phyloP scores from a whole-genome alignment of 345 rosid species.

The Salix purpurea region DNA sequence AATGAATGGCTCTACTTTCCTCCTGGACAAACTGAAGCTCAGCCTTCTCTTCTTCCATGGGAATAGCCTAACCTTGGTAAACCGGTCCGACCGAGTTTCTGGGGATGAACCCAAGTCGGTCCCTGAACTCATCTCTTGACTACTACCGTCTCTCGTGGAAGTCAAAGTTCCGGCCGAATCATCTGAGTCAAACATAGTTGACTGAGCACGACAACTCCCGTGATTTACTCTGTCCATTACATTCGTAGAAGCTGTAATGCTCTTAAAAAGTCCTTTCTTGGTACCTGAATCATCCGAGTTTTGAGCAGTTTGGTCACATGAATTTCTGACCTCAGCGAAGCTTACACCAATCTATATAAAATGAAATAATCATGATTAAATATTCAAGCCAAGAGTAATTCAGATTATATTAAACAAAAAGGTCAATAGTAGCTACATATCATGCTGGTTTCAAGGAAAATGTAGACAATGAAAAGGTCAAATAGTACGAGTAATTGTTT shows the following conservation, averaged over 20 bases:
- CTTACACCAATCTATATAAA: conserved; percentile 28
- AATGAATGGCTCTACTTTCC: conserved; percentile 1
- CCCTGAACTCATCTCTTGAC: neutral
- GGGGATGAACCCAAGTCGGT: conserved; percentile 9
- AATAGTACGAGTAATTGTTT: no score
- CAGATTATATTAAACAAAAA: no score
- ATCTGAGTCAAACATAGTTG: neutral
- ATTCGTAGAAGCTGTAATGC: conserved; percentile 8
- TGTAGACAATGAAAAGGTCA: no score
- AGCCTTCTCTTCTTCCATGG: conserved; percentile 21
- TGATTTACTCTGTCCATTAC: neutral
- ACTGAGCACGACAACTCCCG: neutral
- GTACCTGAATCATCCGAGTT: conserved; percentile 14
- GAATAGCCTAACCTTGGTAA: neutral
- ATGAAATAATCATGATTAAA: neutral
- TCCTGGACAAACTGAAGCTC: conserved; percentile 7
- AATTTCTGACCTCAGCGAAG: conserved; percentile 31
- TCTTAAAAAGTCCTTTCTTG: conserved; percentile 17
- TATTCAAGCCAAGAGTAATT: neutral
- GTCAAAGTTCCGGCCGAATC: neutral
- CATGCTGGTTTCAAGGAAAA: no score
- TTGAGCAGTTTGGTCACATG: conserved; percentile 6
- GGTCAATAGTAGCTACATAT: no score
- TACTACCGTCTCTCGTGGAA: neutral
- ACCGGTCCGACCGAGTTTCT: conserved; percentile 3